A percentile compares a stretch with the other conserved stretches of the same genome.
These are phyloP conservation scores for Dendrobium catenatum DNA, from an alignment of 106 monocot genomes.

Conservation along the genomic window DNA sequence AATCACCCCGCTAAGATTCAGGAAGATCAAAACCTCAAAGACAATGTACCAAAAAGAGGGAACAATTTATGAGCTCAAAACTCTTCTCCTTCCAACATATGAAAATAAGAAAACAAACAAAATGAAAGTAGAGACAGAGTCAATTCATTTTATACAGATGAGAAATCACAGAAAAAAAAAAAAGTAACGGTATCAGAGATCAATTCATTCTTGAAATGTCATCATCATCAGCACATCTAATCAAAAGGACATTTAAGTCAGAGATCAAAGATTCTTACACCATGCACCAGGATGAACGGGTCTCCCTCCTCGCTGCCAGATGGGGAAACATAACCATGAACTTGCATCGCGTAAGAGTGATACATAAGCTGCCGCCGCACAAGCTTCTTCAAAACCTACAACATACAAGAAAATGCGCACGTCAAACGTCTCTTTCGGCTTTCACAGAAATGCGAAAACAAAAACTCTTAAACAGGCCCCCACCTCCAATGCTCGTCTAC, in stretches of 20 bases:
- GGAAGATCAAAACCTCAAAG: neutral
- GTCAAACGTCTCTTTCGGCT: neutral
- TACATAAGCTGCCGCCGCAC: conserved; percentile 78
- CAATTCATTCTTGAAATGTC: no score
- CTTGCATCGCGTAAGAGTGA: conserved; percentile 87
- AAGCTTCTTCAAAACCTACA: conserved; percentile 81
- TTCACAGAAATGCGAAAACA: neutral
- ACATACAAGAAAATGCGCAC: conserved; percentile 2
- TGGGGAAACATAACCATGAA: conserved; percentile 68
- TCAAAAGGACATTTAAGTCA: neutral
- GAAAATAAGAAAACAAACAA: no score
- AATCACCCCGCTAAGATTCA: neutral
- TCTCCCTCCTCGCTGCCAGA: conserved; percentile 15
- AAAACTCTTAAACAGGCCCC: neutral
- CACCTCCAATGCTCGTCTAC: conserved; percentile 80
- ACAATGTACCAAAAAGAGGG: neutral
- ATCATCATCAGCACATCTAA: no score
- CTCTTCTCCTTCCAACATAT: neutral
- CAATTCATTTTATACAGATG: no score
- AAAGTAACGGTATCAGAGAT: no score
- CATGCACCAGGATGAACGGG: conserved; percentile 75
- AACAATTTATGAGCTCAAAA: neutral
- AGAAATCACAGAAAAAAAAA: no score
- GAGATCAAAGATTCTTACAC: conserved; percentile 35
- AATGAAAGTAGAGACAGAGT: no score